Evolutionary conservation across 2,329 filamentous ascomycete species (phyloP).

Genomic region (Pseudogymnoascus sp.): DNA sequence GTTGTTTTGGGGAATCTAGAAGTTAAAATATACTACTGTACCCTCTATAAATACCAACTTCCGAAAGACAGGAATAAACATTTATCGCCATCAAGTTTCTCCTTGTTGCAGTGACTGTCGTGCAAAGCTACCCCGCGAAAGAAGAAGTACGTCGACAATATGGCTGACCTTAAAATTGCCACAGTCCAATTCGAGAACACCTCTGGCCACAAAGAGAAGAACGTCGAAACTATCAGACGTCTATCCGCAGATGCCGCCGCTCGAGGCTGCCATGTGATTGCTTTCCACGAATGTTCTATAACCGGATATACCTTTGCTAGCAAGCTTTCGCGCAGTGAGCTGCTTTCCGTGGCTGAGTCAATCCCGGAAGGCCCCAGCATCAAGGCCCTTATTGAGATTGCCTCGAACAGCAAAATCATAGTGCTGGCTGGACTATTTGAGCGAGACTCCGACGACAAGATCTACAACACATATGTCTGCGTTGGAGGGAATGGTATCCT

Average conservation of each 20-base stretch:
- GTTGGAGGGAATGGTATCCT: neutral
- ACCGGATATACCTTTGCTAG: constrained; percentile 3
- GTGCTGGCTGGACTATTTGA: neutral
- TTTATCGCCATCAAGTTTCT: neutral
- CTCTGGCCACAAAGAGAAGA: neutral
- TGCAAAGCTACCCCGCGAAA: constrained; percentile 13
- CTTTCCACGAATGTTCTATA: neutral
- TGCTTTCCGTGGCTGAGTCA: neutral
- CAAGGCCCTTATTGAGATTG: neutral
- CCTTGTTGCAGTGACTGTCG: constrained; percentile 9
- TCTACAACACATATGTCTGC: constrained; percentile 7
- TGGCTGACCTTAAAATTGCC: constrained; percentile 4
- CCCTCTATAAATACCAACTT: neutral
- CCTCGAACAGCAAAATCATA: neutral
- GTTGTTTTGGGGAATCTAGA: neutral
- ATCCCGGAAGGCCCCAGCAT: neutral
- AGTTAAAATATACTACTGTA: neutral
- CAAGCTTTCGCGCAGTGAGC: neutral
- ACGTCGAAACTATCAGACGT: neutral
- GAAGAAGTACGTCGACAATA: constrained; percentile 10
- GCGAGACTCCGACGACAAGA: neutral
- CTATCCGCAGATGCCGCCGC: neutral
- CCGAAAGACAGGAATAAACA: neutral
- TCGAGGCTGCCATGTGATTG: neutral
- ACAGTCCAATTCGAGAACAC: neutral